phyloP scores from a whole-genome alignment of 768 basidiomycete species.

The Piloderma croceum region DNA sequence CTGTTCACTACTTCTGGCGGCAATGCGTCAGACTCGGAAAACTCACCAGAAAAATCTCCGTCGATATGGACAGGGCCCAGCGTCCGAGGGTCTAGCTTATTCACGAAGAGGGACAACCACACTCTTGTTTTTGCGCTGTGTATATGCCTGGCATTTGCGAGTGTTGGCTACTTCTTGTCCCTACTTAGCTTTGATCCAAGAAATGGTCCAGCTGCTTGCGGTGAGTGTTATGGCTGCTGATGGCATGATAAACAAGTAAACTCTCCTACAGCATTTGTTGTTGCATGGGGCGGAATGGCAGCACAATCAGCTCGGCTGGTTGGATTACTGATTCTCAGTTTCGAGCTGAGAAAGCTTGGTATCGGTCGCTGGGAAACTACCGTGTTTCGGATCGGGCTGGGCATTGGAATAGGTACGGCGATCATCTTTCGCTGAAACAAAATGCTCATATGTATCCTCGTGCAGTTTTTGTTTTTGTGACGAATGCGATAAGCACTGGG shows the following conservation, averaged over 20 bases:
- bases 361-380: constrained; percentile 28
- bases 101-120: background rate
- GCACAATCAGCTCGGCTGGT: constrained; percentile 32
- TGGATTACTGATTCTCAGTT: constrained; percentile 32
- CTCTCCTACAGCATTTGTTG: constrained; percentile 32
- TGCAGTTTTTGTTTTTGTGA: constrained; percentile 35
- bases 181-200: constrained; percentile 10
- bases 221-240: constrained; percentile 13
- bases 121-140: constrained; percentile 20
- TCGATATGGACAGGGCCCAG: too few species aligned
- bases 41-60: too few species aligned
- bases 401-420: constrained; percentile 31
- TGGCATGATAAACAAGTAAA: background rate
- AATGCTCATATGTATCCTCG: background rate
- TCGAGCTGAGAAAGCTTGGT: constrained; percentile 29
- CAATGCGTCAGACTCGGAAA: too few species aligned
- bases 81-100: too few species aligned
- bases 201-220: constrained; percentile 18
- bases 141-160: constrained; percentile 26
- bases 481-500: constrained; percentile 35
- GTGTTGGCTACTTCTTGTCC: constrained; percentile 27
- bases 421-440: background rate
- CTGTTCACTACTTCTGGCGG: too few species aligned
- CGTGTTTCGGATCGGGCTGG: constrained; percentile 24
- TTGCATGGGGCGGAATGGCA: constrained; percentile 42